Conservation (phyloP, 139 green algal species). For the Monoraphidium neglectum region DNA sequence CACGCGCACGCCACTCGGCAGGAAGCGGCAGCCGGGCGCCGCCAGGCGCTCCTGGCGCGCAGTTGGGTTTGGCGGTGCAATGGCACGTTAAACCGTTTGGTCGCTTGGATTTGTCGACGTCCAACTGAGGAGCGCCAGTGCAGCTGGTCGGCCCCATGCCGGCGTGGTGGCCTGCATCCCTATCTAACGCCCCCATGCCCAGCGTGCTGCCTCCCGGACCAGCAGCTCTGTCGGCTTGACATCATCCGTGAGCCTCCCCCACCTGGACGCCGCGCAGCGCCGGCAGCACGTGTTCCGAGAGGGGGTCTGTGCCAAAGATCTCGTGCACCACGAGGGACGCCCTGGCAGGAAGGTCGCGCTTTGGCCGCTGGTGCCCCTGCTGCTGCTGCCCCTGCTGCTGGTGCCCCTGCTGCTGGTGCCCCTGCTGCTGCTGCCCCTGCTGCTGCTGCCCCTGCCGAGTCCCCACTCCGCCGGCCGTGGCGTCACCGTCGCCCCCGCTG, state of each 20-base stretch:
- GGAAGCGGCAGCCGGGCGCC: no score
- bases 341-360: conserved; percentile 1
- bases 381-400: not conserved
- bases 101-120: no score
- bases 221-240: not conserved
- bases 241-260: not conserved
- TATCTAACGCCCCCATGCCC: conserved; percentile 1
- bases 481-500: not conserved
- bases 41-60: no score
- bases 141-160: no score
- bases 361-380: not conserved
- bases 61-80: no score
- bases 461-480: no score
- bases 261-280: conserved; percentile 36
- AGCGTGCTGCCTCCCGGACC: not conserved
- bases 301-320: conserved; percentile 48
- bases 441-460: not conserved
- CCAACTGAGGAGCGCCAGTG: no score
- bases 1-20: no score
- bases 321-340: conserved; percentile 43
- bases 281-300: conserved; percentile 45
- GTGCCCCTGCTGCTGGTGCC: not conserved
- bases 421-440: not conserved
- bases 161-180: not conserved
- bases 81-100: no score